These are phyloP conservation scores for Cercospora sp. DNA, from an alignment of 2,329 filamentous ascomycete genomes.

Conservation along the genomic window DNA sequence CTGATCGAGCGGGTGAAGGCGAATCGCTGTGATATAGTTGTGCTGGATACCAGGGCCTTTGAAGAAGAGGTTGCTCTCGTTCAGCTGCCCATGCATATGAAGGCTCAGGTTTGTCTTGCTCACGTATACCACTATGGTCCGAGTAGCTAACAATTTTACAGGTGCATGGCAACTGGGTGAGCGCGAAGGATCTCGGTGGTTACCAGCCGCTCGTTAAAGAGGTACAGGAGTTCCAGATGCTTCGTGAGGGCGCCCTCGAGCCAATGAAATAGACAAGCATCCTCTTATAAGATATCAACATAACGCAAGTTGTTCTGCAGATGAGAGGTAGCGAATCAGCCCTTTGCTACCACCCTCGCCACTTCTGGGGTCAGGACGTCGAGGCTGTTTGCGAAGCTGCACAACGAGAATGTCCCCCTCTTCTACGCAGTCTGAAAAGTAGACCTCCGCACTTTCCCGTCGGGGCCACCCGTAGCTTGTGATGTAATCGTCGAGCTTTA, in stretches of 20 bases:
- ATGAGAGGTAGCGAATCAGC: not conserved
- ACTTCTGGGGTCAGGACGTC: not conserved
- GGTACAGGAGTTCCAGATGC: constrained; percentile 16
- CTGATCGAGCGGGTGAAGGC: constrained; percentile 40
- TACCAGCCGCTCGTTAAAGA: constrained; percentile 13
- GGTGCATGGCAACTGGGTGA: constrained; percentile 19
- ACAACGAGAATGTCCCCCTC: not conserved
- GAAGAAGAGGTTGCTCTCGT: constrained; percentile 44
- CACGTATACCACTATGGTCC: too few relatives aligned
- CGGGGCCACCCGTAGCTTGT: not conserved
- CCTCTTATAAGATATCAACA: not conserved
- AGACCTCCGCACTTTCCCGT: not conserved
- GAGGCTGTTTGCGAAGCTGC: not conserved
- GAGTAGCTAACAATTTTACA: not conserved
- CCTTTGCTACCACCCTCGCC: not conserved
- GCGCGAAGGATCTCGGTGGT: constrained; percentile 23
- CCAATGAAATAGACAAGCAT: constrained; percentile 4
- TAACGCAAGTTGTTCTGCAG: not conserved
- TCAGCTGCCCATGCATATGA: constrained; percentile 42
- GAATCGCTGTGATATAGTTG: constrained; percentile 39
- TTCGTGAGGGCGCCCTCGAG: constrained; percentile 20
- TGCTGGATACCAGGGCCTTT: constrained; percentile 47
- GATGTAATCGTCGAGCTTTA: constrained; percentile 6
- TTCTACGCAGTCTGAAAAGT: not conserved
- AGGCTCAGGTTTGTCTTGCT: constrained; percentile 21